Evolutionary conservation across 2,329 filamentous ascomycete genomes (phyloP), one percentile per base, ranked within the genome.

Genomic region (Aspergillus pseudoglaucus): DNA sequence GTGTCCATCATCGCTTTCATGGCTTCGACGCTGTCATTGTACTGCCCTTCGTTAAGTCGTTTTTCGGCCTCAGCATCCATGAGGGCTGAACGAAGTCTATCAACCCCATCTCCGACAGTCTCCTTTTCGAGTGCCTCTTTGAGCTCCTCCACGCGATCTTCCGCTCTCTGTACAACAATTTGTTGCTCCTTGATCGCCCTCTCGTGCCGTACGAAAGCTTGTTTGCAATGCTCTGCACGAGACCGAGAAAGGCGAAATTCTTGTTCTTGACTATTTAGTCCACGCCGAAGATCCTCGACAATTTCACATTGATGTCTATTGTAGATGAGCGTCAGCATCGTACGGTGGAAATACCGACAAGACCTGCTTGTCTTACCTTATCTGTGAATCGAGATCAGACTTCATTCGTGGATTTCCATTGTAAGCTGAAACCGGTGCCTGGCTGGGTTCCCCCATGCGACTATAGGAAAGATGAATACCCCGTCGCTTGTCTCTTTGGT

Each of bases 331-430:
- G 9, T 39, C 37, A 39, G 37, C 8, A 37, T 10, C 12, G 17
- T 20, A 42, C 18, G 23, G 18, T 10, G 23, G 10, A 20, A 33
- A 18, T 30, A 10, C 10, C 22, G 25, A 17, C 15, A 39, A 25
- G 41, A 32, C 7, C 14, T 40, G 38, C 17, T 35, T 30, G 8
- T 52, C 60, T 44, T 60, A 79, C 72, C 66, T 73, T 37, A 90
- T 77, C 59, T 88, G 85, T 15, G 79, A 79, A 48, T 81, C 84
- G 22, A 81, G 75, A 61, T 95, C 87, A 1, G 87, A 84, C 60
- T 85, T 85, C 82, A 95, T 94, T n/a, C 90, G 82, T 20, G 85
- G 75, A 8, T 69, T 70, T 35, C 78, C 74, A 0, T 61, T 66
- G 54, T 73, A 81, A 14, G 77, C 75, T 6, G 73, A 65, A 4